Base-by-base conservation (phyloP, 805 yeast genomes). In the Debaryomyces maramus region DNA sequence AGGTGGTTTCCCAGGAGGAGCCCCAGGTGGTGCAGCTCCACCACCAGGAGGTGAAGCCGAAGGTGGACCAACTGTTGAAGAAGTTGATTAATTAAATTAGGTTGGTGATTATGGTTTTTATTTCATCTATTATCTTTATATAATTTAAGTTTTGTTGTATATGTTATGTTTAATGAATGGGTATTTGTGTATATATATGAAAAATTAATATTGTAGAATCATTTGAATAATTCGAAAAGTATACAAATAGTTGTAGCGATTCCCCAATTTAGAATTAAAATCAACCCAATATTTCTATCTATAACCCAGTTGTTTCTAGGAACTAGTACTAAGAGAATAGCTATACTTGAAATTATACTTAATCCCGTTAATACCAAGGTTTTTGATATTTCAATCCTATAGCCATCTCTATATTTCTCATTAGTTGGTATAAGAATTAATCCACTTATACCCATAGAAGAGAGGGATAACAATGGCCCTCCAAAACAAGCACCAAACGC, bases 401-500 rank as follows among this genome's bases (percentile, higher is more conserved):
- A 51, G 3, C 55, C 55, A 22, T 40, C 24, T 0, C 40, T 37
- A 26, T 37, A 34, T n/a, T 34, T 34, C 18, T 45, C 40, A 16
- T 31, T 30, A 19, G 40, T 41, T 2, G 43, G 40, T 3, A 48
- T 36, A 2, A 55, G 35, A 5, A 62, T 22, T 23, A 87, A 44
- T 0, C 91, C 89, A 49, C 86, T 84, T 4, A 83, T 53, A 0
- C 97, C 97, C 44, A 91, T 65, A 0, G 97, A 95, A 28, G 90
- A 70, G 8, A 93, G 65, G 38, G 89, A 84, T 30, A 93, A 59
- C 41, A 91, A 63, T 0, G 98, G 98, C 1, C 97, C 88, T 0
- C 97, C 98, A 58, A 90, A 85, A 55, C 98, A 90, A 0, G 97
- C 97, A 20, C 93, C 86, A n/a, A 93, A 69, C 0, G 97, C 97